Conservation (phyloP, 352 stramenopile genomes). For the Globisporangium okanoganense region DNA sequence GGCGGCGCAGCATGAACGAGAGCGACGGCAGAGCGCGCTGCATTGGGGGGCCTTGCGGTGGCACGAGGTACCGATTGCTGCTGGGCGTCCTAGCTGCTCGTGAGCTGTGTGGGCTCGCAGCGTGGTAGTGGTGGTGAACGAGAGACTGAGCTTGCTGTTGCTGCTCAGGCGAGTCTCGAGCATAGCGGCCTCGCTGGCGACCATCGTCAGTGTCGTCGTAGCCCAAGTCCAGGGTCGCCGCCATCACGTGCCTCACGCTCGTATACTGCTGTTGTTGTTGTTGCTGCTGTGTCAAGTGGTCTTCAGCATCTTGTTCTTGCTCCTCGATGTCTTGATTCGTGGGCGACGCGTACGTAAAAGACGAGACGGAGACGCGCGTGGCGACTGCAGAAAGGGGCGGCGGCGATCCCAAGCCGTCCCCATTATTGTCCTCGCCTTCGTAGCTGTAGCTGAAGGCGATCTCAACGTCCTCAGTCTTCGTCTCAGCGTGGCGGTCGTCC, state of each 20-base stretch:
- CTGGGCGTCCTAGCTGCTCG: not conserved
- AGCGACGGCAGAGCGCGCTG: constrained; percentile 36
- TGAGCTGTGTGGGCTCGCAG: not conserved
- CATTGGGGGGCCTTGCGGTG: constrained; percentile 15
- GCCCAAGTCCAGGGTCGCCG: constrained; percentile 8
- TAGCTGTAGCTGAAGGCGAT: not conserved
- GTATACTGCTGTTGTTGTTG: constrained; percentile 1
- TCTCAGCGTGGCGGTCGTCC: not conserved
- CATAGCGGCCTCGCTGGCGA: not conserved
- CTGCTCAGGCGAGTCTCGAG: not conserved
- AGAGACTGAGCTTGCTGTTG: too few relatives aligned
- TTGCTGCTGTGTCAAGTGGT: not conserved
- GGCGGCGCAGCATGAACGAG: constrained; percentile 33
- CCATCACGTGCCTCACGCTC: constrained; percentile 5
- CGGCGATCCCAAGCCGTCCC: not conserved
- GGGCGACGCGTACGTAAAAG: constrained; percentile 2
- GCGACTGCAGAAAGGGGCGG: constrained; percentile 7
- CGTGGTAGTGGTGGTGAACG: not conserved
- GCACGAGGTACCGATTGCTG: not conserved
- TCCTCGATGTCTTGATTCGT: not conserved
- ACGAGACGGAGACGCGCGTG: constrained; percentile 9
- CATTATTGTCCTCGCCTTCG: not conserved
- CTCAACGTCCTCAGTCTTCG: constrained; percentile 6
- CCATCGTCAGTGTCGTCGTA: constrained; percentile 1
- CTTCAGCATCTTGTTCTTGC: not conserved